phyloP scores from a whole-genome alignment of 495 filamentous ascomycete genomes.

The Barbatosphaeria neglecta region DNA sequence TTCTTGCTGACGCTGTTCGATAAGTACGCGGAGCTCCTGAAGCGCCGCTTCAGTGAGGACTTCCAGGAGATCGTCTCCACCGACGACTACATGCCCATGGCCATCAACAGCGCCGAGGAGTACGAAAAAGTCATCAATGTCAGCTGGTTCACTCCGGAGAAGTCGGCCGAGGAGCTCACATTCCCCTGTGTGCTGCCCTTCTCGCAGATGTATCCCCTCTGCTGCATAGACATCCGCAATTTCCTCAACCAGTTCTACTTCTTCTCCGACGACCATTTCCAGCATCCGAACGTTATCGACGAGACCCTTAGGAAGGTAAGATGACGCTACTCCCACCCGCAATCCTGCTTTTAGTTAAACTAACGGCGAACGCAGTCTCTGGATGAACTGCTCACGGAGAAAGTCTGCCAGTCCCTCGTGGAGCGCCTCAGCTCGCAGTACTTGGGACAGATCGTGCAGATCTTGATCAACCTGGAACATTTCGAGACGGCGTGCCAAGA shows the following conservation, averaged over 20 bases:
- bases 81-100: slow-evolving; percentile 99
- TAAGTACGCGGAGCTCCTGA: slow-evolving; percentile 87
- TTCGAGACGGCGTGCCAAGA: slow-evolving; percentile 88
- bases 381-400: slow-evolving; percentile 78
- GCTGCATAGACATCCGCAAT: slow-evolving; percentile 94
- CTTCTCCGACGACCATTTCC: slow-evolving; percentile 89
- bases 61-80: slow-evolving; percentile 95
- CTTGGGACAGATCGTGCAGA: slow-evolving; percentile 93
- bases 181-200: slow-evolving; percentile 91
- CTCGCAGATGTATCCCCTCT: slow-evolving; percentile 96
- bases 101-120: slow-evolving; percentile 75
- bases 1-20: slow-evolving; percentile 79
- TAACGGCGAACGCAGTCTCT: slow-evolving; percentile 35
- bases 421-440: slow-evolving; percentile 86
- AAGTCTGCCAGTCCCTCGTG: slow-evolving; percentile 81
- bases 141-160: slow-evolving; percentile 84
- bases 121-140: slow-evolving; percentile 91
- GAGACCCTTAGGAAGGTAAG: slow-evolving; percentile 68
- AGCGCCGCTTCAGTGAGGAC: slow-evolving; percentile 79
- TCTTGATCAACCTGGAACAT: slow-evolving; percentile 92
- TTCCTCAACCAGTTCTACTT: slow-evolving; percentile 95
- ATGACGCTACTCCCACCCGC: background rate
- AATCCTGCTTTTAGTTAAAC: background rate
- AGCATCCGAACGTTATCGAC: slow-evolving; percentile 75
- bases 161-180: slow-evolving; percentile 60